A percentile compares a stretch with the other conserved stretches of the same genome.
Conservation (phyloP, 441 rosid genomes). For the Codiaeum variegatum region DNA sequence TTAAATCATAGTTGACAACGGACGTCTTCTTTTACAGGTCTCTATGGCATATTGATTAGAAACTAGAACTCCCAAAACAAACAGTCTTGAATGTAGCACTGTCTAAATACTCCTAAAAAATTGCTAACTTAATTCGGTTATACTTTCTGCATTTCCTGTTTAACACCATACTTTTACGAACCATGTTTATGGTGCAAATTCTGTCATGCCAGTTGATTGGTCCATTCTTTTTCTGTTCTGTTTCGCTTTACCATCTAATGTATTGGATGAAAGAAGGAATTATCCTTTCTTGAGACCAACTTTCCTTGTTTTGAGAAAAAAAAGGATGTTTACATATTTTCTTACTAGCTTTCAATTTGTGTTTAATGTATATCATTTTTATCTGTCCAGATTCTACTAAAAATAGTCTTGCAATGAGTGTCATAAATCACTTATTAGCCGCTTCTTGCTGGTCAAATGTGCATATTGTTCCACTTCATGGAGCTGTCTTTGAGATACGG, state of each 20-base stretch:
- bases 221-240: neutral
- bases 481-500: constrained; percentile 68
- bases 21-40: neutral
- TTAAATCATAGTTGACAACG: neutral
- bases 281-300: constrained; percentile 3
- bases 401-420: constrained; percentile 48
- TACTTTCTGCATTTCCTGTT: neutral
- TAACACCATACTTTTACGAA: neutral
- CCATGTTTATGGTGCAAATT: neutral
- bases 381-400: constrained; percentile 46
- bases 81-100: neutral
- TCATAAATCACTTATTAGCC: constrained; percentile 36
- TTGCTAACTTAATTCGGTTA: neutral
- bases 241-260: neutral
- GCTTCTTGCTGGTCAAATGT: constrained; percentile 64
- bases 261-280: neutral
- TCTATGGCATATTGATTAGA: neutral
- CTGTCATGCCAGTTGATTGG: neutral
- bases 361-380: neutral
- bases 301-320: neutral
- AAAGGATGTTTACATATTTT: neutral
- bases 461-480: constrained; percentile 59
- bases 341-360: neutral
- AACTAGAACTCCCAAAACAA: neutral
- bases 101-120: neutral